Conservation (phyloP, 2,329 filamentous ascomycete genomes). For the Aspergillus ruber region DNA sequence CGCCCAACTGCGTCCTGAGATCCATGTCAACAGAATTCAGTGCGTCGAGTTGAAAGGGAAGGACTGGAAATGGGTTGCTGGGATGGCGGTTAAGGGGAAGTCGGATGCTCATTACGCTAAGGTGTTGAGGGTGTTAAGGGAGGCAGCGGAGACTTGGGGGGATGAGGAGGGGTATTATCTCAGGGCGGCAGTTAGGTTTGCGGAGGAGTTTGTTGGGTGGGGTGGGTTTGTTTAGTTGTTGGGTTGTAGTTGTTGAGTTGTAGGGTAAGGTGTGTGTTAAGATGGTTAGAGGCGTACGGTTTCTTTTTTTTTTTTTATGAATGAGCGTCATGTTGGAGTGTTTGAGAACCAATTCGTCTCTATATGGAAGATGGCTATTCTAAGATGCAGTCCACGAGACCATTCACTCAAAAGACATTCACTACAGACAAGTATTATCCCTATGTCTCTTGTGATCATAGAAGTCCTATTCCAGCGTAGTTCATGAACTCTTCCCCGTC, state of each 20-base stretch:
- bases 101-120: slow-evolving; percentile 83
- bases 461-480: too few species aligned
- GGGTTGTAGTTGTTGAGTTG: not conserved
- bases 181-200: slow-evolving; percentile 46
- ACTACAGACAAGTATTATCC: too few species aligned
- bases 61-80: slow-evolving; percentile 70
- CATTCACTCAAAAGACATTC: too few species aligned
- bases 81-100: slow-evolving; percentile 64
- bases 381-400: too few species aligned
- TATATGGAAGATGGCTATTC: too few species aligned
- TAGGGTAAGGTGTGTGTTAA: not conserved
- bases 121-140: slow-evolving; percentile 56
- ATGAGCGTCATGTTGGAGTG: too few species aligned
- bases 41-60: slow-evolving; percentile 55
- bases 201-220: slow-evolving; percentile 58
- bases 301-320: too few species aligned
- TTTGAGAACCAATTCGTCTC: too few species aligned
- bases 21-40: slow-evolving; percentile 60
- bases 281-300: too few species aligned
- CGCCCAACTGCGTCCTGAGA: slow-evolving; percentile 62
- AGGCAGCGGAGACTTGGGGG: slow-evolving; percentile 35
- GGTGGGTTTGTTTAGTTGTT: slow-evolving; percentile 40
- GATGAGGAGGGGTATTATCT: slow-evolving; percentile 42
- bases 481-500: too few species aligned
- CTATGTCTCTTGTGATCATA: too few species aligned